Conservation (phyloP, 768 basidiomycete species). For the button mushroom (Agaricus bisporus) region DNA sequence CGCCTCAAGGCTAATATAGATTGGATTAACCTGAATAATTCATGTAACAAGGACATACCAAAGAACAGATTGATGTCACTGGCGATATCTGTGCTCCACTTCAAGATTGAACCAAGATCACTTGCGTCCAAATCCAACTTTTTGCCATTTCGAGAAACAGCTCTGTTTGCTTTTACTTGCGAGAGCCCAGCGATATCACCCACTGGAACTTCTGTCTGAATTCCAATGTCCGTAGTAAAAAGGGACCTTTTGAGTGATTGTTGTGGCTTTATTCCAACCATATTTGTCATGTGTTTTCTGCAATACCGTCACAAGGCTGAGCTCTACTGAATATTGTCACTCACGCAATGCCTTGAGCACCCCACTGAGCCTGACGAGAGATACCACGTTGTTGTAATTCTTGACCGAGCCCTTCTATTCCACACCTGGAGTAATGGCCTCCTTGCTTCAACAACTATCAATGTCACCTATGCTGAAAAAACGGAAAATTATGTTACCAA, state of each 20-base stretch:
- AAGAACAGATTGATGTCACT: conserved; percentile 66
- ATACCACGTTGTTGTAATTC: conserved; percentile 67
- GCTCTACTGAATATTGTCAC: conserved; percentile 16
- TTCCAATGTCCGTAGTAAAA: conserved; percentile 54
- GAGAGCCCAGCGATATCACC: conserved; percentile 19
- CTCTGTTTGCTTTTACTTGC: conserved; percentile 23
- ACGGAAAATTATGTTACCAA: conserved; percentile 31
- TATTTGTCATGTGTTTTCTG: conserved; percentile 46
- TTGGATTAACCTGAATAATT: neutral
- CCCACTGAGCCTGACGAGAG: conserved; percentile 63
- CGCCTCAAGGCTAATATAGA: conserved; percentile 46
- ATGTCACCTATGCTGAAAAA: neutral
- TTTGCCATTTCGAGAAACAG: conserved; percentile 41
- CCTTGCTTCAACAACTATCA: conserved; percentile 46
- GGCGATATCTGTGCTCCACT: conserved; percentile 72
- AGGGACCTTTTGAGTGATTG: conserved; percentile 46
- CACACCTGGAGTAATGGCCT: conserved; percentile 58
- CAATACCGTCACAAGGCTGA: neutral
- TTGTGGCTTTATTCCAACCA: conserved; percentile 38
- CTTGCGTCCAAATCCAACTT: conserved; percentile 53
- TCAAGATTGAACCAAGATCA: conserved; percentile 63
- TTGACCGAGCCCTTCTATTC: conserved; percentile 58
- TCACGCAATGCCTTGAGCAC: conserved; percentile 66
- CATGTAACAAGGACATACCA: conserved; percentile 26
- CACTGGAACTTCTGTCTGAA: conserved; percentile 49